phyloP scores from a whole-genome alignment of 768 basidiomycete genomes.

The Leccinellum rugosiceps region DNA sequence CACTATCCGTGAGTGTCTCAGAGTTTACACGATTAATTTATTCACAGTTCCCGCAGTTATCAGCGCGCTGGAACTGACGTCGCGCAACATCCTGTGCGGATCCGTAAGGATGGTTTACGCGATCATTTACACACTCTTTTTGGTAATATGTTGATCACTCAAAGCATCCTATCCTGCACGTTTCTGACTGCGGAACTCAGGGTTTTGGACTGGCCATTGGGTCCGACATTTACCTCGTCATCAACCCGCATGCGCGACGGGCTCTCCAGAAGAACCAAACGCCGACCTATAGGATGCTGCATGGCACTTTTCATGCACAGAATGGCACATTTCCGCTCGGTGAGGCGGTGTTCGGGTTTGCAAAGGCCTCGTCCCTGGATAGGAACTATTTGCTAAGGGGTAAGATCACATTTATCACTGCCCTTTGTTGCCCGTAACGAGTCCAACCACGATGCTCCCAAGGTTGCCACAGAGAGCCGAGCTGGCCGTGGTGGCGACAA shows the following conservation, averaged over 20 bases:
- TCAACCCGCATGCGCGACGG: constrained; percentile 55
- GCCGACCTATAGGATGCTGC: constrained; percentile 43
- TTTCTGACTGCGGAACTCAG: constrained; percentile 33
- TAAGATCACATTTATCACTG: background rate
- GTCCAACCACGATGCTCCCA: constrained; percentile 20
- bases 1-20: constrained; percentile 58
- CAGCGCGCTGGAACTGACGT: constrained; percentile 77
- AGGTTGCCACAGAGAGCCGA: constrained; percentile 75
- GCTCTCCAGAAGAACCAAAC: constrained; percentile 31
- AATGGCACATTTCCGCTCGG: constrained; percentile 45
- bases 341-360: constrained; percentile 48
- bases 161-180: background rate
- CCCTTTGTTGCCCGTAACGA: constrained; percentile 20
- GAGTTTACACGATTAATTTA: background rate
- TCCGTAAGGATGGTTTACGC: constrained; percentile 83
- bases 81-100: constrained; percentile 76
- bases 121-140: constrained; percentile 80
- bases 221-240: constrained; percentile 73
- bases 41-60: constrained; percentile 46
- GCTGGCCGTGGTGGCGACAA: constrained; percentile 76
- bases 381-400: constrained; percentile 31
- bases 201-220: constrained; percentile 85
- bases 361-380: constrained; percentile 32
- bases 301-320: constrained; percentile 50
- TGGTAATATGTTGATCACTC: constrained; percentile 40